A percentile compares a stretch with the other conserved stretches of the same genome.
These are phyloP conservation scores for Penicillium sclerotigenum DNA, from an alignment of 2,329 filamentous ascomycete species.

Conservation along the genomic window DNA sequence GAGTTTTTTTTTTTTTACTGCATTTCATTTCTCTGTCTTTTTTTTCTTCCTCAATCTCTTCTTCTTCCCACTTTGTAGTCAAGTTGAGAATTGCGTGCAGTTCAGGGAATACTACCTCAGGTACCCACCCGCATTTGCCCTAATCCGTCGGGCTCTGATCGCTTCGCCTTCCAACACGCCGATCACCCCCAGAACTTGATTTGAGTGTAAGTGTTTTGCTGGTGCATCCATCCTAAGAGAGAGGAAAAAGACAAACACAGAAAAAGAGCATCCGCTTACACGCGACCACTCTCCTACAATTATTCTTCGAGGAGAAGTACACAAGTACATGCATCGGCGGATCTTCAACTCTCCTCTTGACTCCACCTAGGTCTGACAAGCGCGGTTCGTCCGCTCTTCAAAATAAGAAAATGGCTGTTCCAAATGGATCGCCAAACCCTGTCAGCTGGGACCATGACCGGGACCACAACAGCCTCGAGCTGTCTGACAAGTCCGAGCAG, in stretches of 20 bases:
- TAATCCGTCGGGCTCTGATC: slow-evolving; percentile 11
- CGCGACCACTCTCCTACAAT: neutral
- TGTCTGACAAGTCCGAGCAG: slow-evolving; percentile 23
- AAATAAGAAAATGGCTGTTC: slow-evolving; percentile 37
- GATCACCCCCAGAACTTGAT: neutral
- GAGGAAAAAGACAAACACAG: neutral
- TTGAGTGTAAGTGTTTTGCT: neutral
- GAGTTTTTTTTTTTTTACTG: neutral
- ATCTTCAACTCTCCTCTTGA: slow-evolving; percentile 23
- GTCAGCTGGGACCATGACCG: slow-evolving; percentile 11
- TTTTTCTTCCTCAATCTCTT: slow-evolving; percentile 6
- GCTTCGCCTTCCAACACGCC: neutral
- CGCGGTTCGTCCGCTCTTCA: slow-evolving; percentile 37
- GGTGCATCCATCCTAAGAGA: neutral
- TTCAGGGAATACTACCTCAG: slow-evolving; percentile 5
- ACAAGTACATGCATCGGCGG: slow-evolving; percentile 40
- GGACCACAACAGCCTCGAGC: slow-evolving; percentile 17
- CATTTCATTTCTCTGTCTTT: slow-evolving; percentile 5
- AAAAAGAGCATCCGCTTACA: neutral
- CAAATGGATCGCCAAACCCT: slow-evolving; percentile 22
- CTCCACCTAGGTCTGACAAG: slow-evolving; percentile 32
- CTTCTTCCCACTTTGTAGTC: slow-evolving; percentile 1
- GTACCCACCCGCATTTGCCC: slow-evolving; percentile 9
- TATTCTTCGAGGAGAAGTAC: slow-evolving; percentile 23
- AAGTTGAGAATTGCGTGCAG: slow-evolving; percentile 8